Evolutionary conservation across 306 rosid species (phyloP).

Genomic region (Aeschynomene evenia): DNA sequence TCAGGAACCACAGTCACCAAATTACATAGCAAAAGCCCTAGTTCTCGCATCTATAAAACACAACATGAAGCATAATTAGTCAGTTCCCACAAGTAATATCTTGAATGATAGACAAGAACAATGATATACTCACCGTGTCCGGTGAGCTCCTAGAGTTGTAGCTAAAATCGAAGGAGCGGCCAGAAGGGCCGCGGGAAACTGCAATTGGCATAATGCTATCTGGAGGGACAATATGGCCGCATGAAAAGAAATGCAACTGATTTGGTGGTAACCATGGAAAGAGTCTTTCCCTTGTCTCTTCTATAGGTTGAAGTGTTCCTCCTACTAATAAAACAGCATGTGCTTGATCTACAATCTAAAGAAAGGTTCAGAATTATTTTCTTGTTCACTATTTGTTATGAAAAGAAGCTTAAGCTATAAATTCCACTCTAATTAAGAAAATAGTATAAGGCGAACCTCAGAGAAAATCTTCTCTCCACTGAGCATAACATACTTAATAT

Average conservation of each 20-base stretch:
- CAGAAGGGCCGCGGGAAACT: constrained; percentile 84
- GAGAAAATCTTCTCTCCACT: constrained; percentile 87
- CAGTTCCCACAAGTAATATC: background rate
- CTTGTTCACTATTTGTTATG: constrained; percentile 16
- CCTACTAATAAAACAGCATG: constrained; percentile 90
- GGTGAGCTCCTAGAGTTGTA: constrained; percentile 70
- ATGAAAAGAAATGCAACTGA: constrained; percentile 79
- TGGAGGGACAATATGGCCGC: constrained; percentile 83
- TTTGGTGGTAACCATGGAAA: constrained; percentile 70
- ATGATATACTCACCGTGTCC: constrained; percentile 49
- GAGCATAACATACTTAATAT: constrained; percentile 86
- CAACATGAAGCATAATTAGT: constrained; percentile 31
- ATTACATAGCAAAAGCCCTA: constrained; percentile 82
- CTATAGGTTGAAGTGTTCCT: constrained; percentile 91
- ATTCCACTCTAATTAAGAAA: constrained; percentile 21
- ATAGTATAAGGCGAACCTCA: constrained; percentile 57
- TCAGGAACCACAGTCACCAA: constrained; percentile 73
- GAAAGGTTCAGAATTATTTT: constrained; percentile 31
- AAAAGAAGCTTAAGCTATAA: constrained; percentile 14
- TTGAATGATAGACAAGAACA: constrained; percentile 13
- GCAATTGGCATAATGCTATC: constrained; percentile 85
- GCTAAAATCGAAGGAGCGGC: constrained; percentile 83
- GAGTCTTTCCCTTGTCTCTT: constrained; percentile 88
- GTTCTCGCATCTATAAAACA: constrained; percentile 70
- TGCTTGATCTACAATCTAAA: constrained; percentile 79